Evolutionary conservation across 768 basidiomycete species (phyloP), one percentile per base, ranked within the genome.

Genomic region (Mycena haematopus): DNA sequence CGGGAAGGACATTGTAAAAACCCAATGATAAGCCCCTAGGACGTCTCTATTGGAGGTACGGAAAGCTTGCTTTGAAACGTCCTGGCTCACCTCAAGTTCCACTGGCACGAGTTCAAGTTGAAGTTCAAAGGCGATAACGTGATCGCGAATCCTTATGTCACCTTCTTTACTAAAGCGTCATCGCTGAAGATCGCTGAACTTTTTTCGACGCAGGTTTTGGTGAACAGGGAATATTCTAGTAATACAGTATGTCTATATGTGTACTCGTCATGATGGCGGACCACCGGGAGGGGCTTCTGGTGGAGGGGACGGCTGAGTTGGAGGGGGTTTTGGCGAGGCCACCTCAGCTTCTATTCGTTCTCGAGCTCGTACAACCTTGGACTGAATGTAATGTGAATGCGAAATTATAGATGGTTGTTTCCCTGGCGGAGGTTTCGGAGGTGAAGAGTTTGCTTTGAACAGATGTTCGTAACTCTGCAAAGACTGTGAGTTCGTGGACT

Each of bases 331-430:
- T 6, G 62, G 45, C 24, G 53, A 35, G 11, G 55, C n/a, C n/a
- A 53, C 5, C 81, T 99, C 96, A 0, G 96, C 96, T 73, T 97
- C 92, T 84, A 99, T 88, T 77, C 97, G 87, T 78, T 98, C 95
- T 57, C 88, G 85, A 21, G 97, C 96, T 44, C 97, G 87, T 47
- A 93, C 86, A n/a, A 99, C 93, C 78, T 99, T 99, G 33, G 94
- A 96, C 73, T 96, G 96, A 14, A 99, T 82, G 76, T 99, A 99
- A 76, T 95, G 93, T 36, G 94, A 95, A 72, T 94, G 82, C 38
- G 77, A 69, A 22, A 81, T 81, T 27, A 75, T 78, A 24, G 76
- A 67, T 6, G 76, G 72, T 24, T 76, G 77, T 72, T 80, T 84
- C 38, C 82, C 78, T 15, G 81, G 69, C 42, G 81, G 62, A 38